Conservation (phyloP, 192 early-diverging fungal genomes). For the Neocallimastix lanati region DNA sequence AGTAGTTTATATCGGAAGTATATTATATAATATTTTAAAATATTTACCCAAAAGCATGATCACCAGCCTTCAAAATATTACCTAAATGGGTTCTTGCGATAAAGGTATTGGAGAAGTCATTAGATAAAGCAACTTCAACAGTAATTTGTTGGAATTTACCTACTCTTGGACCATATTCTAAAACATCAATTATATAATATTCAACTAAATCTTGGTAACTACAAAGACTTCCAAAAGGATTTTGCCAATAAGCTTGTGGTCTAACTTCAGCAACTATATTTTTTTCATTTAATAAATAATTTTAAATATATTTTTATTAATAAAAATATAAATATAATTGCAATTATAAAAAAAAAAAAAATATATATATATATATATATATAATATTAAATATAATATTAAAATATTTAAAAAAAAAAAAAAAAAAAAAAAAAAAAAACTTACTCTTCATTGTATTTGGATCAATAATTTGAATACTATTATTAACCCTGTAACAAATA, state of each 20-base stretch:
- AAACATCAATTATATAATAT: constrained; percentile 89
- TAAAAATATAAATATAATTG: too few relatives aligned
- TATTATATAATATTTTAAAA: too few relatives aligned
- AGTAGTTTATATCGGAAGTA: too few relatives aligned
- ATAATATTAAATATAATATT: too few relatives aligned
- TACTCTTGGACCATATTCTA: constrained; percentile 51
- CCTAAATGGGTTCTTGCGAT: constrained; percentile 85
- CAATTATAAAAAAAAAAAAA: too few relatives aligned
- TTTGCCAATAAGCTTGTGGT: constrained; percentile 62
- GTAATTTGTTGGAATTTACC: constrained; percentile 72
- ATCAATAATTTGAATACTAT: constrained; percentile 72
- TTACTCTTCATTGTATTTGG: constrained; percentile 51
- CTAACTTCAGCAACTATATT: constrained; percentile 52
- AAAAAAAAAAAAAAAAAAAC: too few relatives aligned
- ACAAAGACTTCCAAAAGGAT: constrained; percentile 55
- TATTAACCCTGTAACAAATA: constrained; percentile 69
- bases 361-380: too few relatives aligned
- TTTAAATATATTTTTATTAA: too few relatives aligned
- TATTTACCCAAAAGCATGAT: constrained; percentile 65
- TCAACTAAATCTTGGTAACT: constrained; percentile 66
- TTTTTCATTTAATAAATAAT: too few relatives aligned
- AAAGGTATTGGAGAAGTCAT: constrained; percentile 53
- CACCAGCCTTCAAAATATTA: constrained; percentile 73
- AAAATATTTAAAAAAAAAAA: too few relatives aligned
- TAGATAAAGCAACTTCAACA: constrained; percentile 63